Evolutionary conservation across 83 land plant species (phyloP).

Genomic region (Picea engelmannii): DNA sequence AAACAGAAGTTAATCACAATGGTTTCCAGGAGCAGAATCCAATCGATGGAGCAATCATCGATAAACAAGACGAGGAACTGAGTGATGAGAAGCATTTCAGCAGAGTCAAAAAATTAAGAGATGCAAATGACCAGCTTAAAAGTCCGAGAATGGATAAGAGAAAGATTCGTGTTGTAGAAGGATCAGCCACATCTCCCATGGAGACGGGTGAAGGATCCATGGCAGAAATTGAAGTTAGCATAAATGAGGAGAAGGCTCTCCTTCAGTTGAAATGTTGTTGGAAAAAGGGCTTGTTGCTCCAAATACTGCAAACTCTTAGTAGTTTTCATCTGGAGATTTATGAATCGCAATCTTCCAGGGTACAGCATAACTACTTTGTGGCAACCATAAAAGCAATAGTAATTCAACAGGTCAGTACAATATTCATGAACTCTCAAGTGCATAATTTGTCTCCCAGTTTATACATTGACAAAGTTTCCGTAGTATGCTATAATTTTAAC

Average conservation of each 20-base stretch:
- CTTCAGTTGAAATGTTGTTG: constrained; percentile 66
- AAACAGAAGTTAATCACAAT: constrained; percentile 17
- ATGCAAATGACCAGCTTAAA: constrained; percentile 4
- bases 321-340: constrained; percentile 53
- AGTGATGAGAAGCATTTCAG: constrained; percentile 35
- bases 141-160: constrained; percentile 29
- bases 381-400: constrained; percentile 29
- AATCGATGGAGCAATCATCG: neutral
- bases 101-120: constrained; percentile 38
- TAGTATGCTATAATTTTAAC: neutral
- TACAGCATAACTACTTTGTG: neutral
- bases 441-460: no score
- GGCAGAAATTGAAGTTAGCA: constrained; percentile 42
- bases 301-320: constrained; percentile 60
- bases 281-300: constrained; percentile 59
- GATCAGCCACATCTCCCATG: constrained; percentile 9
- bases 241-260: constrained; percentile 47
- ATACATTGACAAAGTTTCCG: no score
- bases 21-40: neutral
- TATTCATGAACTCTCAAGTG: neutral
- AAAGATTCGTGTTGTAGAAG: constrained; percentile 35
- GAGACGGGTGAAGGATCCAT: constrained; percentile 16
- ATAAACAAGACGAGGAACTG: constrained; percentile 22
- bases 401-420: neutral
- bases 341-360: constrained; percentile 53